Evolutionary conservation across 2,329 filamentous ascomycete genomes (phyloP).

Genomic region (Teratosphaeria zuluensis): DNA sequence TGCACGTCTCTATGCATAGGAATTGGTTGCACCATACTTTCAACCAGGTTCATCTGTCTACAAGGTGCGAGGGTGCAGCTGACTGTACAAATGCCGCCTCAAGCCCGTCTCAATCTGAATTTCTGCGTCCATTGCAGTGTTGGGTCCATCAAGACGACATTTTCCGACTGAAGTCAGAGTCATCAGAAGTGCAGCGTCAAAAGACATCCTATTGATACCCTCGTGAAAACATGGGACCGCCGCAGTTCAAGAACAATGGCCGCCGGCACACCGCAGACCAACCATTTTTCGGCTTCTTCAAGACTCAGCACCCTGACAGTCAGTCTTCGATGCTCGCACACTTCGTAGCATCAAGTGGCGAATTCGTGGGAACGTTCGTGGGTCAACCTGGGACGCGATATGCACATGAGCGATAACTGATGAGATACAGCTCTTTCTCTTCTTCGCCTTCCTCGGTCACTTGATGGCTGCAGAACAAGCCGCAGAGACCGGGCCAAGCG

Average conservation of each 20-base stretch:
- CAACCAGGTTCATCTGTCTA: neutral
- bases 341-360: neutral
- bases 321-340: neutral
- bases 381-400: neutral
- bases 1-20: neutral
- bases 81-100: no score
- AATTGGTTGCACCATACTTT: neutral
- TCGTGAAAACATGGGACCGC: neutral
- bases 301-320: neutral
- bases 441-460: slow-evolving; percentile 22
- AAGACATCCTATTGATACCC: neutral
- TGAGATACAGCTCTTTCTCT: slow-evolving; percentile 18
- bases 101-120: neutral
- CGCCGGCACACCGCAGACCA: neutral
- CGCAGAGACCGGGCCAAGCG: slow-evolving; percentile 7
- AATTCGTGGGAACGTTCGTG: neutral
- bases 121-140: neutral
- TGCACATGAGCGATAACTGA: neutral
- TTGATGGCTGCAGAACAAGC: slow-evolving; percentile 15
- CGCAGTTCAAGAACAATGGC: neutral
- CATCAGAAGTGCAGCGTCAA: no score
- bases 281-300: neutral
- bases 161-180: no score
- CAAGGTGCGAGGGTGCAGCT: no score
- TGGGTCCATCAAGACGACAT: no score